Evolutionary conservation across 208 protist genomes (phyloP).

Genomic region (Plasmodiophora brassicae): DNA sequence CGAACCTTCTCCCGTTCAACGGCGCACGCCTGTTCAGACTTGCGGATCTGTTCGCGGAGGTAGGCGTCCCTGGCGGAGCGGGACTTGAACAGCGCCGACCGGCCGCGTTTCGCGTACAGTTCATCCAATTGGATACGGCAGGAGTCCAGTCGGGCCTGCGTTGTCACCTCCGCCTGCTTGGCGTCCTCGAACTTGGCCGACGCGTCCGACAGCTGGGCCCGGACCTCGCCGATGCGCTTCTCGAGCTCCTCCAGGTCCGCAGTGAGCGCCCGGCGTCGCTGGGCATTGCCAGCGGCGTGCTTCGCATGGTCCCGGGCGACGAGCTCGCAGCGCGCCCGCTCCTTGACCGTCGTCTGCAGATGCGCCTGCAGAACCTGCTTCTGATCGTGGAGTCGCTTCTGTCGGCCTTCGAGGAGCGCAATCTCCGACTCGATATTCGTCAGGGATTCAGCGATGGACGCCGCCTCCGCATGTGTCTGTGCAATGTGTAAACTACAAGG

Average conservation of each 20-base stretch:
- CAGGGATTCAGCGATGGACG: background rate
- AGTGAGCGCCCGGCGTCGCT: no score
- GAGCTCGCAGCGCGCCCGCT: no score
- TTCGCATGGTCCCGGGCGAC: no score
- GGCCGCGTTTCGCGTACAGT: conserved; percentile 20
- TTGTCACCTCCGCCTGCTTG: background rate
- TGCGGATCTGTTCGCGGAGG: background rate
- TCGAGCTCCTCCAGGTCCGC: conserved; percentile 55
- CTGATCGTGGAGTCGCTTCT: background rate
- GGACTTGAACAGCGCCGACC: background rate
- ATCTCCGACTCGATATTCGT: background rate
- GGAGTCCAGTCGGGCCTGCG: background rate
- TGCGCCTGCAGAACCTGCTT: background rate
- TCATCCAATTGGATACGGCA: background rate
- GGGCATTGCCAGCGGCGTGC: no score
- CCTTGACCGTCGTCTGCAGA: background rate
- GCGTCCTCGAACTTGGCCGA: conserved; percentile 61
- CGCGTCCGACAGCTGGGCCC: conserved; percentile 60
- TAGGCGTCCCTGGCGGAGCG: background rate
- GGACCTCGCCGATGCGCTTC: conserved; percentile 62
- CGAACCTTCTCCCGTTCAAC: no score
- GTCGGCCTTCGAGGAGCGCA: background rate
- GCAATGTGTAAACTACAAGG: no score
- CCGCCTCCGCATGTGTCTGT: background rate
- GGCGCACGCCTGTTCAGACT: no score